Percentiles rank a stretch among this genome's conserved stretches.
These are phyloP conservation scores for Pseudogymnoascus sp. DNA, from an alignment of 2,329 filamentous ascomycete genomes.

Conservation along the genomic window DNA sequence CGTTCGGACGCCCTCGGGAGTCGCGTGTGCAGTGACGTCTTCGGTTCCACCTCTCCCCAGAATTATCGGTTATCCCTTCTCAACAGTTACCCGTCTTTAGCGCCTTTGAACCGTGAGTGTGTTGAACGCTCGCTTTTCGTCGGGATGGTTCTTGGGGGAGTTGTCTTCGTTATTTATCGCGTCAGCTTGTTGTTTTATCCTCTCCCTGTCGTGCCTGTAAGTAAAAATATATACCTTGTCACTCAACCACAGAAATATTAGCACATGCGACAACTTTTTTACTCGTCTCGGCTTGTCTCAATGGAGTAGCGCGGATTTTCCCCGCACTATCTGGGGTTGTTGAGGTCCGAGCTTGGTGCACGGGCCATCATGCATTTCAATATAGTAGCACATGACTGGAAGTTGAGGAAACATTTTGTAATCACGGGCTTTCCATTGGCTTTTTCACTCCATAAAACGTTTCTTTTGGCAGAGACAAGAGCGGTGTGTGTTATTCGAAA, in stretches of 20 bases:
- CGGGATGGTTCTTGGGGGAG: not conserved
- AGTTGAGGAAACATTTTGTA: not conserved
- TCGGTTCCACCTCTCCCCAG: not conserved
- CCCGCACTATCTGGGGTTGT: conserved; percentile 3
- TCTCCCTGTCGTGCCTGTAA: not conserved
- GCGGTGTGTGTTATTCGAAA: not conserved
- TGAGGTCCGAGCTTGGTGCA: not conserved
- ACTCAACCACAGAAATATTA: not conserved
- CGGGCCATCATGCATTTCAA: not conserved
- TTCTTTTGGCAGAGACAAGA: not conserved
- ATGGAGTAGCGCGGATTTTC: conserved; percentile 1
- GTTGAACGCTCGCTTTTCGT: not conserved
- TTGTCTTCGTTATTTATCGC: not conserved
- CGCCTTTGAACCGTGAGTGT: not conserved
- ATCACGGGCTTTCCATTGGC: not conserved
- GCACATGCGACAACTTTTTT: not conserved
- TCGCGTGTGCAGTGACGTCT: conserved; percentile 7
- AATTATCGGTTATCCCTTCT: not conserved
- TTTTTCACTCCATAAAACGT: not conserved
- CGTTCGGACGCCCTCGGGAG: conserved; percentile 1
- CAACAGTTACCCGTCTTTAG: conserved; percentile 9
- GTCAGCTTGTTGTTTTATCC: not conserved
- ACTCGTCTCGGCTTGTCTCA: not conserved
- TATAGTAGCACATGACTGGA: not conserved
- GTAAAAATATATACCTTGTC: not conserved